phyloP scores from a whole-genome alignment of 148 eudicot genomes.

The Rhododendron simsii region DNA sequence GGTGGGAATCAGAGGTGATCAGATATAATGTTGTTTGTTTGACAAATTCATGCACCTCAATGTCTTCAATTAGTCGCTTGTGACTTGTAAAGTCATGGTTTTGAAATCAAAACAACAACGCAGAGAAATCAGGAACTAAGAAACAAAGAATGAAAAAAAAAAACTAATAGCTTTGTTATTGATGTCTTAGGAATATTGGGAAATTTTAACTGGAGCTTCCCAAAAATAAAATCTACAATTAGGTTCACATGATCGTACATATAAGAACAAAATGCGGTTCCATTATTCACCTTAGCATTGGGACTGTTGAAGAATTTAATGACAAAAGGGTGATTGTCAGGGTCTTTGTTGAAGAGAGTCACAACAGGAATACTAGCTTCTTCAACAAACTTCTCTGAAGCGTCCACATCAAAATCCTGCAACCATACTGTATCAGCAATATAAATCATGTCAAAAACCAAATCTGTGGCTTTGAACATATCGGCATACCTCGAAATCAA shows the following conservation, averaged over 20 bases:
- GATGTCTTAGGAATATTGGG: not conserved
- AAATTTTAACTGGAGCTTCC: not conserved
- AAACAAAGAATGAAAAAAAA: not conserved
- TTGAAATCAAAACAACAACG: not conserved
- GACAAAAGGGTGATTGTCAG: slow-evolving; percentile 55
- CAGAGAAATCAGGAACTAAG: not conserved
- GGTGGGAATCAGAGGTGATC: not conserved
- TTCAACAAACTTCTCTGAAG: slow-evolving; percentile 58
- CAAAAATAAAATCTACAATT: not conserved
- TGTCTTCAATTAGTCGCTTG: not conserved
- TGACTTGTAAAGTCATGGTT: not conserved
- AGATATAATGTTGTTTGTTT: not conserved
- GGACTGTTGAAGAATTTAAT: slow-evolving; percentile 52
- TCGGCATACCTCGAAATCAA: slow-evolving; percentile 55
- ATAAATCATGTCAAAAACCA: not conserved
- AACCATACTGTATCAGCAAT: not conserved
- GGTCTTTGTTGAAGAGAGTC: slow-evolving; percentile 49
- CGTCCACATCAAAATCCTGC: slow-evolving; percentile 65
- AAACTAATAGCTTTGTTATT: not conserved
- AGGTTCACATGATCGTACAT: not conserved
- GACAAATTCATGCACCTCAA: not conserved
- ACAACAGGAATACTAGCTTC: slow-evolving; percentile 56
- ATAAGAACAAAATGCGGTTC: not conserved
- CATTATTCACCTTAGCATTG: slow-evolving; percentile 51
- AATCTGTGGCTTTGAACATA: not conserved